Evolutionary conservation across 2,329 filamentous ascomycete genomes (phyloP), one percentile per base, ranked within the genome.

Genomic region (Dactylonectria estremocensis): DNA sequence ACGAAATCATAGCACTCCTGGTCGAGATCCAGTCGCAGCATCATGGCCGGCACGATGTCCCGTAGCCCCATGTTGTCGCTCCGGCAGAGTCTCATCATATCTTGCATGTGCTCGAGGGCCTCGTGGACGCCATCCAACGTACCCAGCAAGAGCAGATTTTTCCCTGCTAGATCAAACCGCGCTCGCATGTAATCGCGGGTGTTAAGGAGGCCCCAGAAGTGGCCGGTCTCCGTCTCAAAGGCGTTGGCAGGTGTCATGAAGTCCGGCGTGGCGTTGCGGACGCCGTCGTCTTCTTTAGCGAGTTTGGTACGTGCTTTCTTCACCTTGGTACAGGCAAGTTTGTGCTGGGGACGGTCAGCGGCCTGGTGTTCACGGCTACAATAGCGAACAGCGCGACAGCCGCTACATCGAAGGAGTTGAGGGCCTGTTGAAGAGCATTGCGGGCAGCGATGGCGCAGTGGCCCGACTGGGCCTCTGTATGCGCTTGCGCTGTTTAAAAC

Each of bases 1-100:
- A 79, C 61, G 61, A 82, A 82, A 62, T 83, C 80, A 64, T 84
- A 84, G 72, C 78, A 82, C 54, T 86, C 83, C 72, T 87, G 84
- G 61, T 87, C 85, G 50, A 73, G 77, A 18, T 80, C 80, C 9
- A 87, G 76, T 9, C 84, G 81, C 14, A 88, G 70, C 65, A 83
- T 77, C 5, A 83, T 43, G 2, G 72, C 69, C 1, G 86, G 85
- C 0, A 84, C 63, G 0, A 61, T 35, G 20, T 72, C 58, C 31
- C 74, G 73, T 37, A 74, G n/a, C 46, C 72, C 72, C 52, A 73
- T 59, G 55, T 72, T 71, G 60, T 77, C 75, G 31, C 62, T 53
- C 5, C 71, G 72, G 59, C 58, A 40, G 1, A 68, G 71, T 49
- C 69, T 71, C 24, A 73, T 37, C 69, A 86, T 79, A 53, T 83